A percentile compares a stretch with the other conserved stretches of the same genome.
phyloP scores from a whole-genome alignment of 345 rosid genomes.

The Trapa bicornis region DNA sequence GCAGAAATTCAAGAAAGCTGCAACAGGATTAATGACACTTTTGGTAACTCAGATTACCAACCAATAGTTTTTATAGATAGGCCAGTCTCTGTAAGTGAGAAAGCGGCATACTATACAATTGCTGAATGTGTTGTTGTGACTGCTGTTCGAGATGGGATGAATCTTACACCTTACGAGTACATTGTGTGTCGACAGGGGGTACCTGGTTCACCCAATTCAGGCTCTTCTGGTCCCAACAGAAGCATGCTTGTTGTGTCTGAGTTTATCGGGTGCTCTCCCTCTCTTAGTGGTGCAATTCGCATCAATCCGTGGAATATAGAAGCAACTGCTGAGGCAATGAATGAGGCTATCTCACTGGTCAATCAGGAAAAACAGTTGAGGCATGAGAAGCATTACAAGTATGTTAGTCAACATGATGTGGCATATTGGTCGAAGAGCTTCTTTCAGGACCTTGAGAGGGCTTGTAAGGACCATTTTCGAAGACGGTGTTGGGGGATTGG shows the following conservation, averaged over 20 bases:
- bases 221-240: conserved; percentile 31
- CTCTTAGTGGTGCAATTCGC: conserved; percentile 67
- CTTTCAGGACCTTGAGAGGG: conserved; percentile 64
- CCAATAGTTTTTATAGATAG: conserved; percentile 56
- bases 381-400: conserved; percentile 90
- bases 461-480: conserved; percentile 60
- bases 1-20: conserved; percentile 46
- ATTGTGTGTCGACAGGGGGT: conserved; percentile 59
- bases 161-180: conserved; percentile 66
- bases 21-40: conserved; percentile 53
- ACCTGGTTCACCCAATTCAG: conserved; percentile 14
- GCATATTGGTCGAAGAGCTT: conserved; percentile 70
- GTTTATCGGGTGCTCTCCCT: conserved; percentile 76
- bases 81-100: conserved; percentile 47
- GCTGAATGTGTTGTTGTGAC: conserved; percentile 68
- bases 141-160: conserved; percentile 80
- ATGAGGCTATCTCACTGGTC: conserved; percentile 53
- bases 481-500: conserved; percentile 70
- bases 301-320: conserved; percentile 67
- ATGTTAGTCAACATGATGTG: conserved; percentile 63
- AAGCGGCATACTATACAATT: conserved; percentile 50
- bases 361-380: conserved; percentile 62
- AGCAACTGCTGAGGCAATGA: conserved; percentile 65
- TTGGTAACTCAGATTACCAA: conserved; percentile 48
- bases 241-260: conserved; percentile 74